Evolutionary conservation across 768 basidiomycete genomes (phyloP), one percentile per base, ranked within the genome.

Genomic region (Tylopilus sp.): DNA sequence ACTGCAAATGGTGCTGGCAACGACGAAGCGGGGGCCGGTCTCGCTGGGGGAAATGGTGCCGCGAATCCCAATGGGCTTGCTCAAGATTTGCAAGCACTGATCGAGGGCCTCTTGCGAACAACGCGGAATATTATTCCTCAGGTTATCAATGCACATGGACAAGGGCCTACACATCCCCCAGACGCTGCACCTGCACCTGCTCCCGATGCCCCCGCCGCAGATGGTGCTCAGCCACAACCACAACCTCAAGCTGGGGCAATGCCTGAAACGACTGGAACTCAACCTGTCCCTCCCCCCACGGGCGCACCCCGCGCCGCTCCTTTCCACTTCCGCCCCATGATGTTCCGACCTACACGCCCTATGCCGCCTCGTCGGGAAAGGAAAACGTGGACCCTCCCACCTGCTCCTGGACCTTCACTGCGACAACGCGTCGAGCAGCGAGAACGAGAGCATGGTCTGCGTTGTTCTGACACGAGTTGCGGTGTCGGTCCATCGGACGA

Each of bases 401-500:
- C 82, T 1, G 71, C 85, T 0, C 86, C 87, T 3, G 88, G 88
- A 0, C 76, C 75, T 30, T 86, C 87, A 6, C 69, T 90, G 40
- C 84, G 89, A 23, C 81, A 90, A 64, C 79, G 82, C 6, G 74
- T 91, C 17, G 89, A 91, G 66, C 76, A 78, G 52, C 75, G 79
- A 49, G 89, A 91, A 66, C 78, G 83, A 20, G 86, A 88, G 63
- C 76, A 79, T 20, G 88, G 86, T 1, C 61, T 88, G 58, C 74
- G 89, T 44, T 91, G 89, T 64, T 79, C 72, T 35, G 88, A 90
- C 59, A 69, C 82, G 25, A 82, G 80, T 53, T 91, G 89, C 65
- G 86, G 86, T 3, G 64, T 89, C 25, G 89, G 87, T 0, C 86
- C 86, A 7, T 82, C 80, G 13, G 86, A 88, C 50, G 86, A 88